Conservation (phyloP, 2,329 filamentous ascomycete species). For the Pseudogymnoascus sp. region DNA sequence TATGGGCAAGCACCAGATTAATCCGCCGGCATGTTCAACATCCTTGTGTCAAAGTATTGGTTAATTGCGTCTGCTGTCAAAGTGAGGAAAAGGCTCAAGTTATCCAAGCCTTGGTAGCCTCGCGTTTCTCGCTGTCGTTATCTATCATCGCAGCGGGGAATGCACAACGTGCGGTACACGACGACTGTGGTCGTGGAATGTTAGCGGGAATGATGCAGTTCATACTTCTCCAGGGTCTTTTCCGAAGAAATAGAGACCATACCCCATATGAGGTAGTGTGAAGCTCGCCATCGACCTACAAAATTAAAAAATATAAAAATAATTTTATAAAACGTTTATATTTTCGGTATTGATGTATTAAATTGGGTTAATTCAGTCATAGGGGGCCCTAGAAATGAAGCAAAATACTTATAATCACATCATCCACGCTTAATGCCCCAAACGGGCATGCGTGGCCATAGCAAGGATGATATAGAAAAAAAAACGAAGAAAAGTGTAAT, state of each 20-base stretch:
- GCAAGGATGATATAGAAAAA: neutral
- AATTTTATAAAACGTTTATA: too few relatives aligned
- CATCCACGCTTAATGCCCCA: neutral
- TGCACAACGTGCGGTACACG: neutral
- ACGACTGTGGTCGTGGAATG: neutral
- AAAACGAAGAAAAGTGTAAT: neutral
- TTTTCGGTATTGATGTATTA: too few relatives aligned
- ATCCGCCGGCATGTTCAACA: neutral
- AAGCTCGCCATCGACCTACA: neutral
- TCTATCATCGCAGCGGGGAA: neutral
- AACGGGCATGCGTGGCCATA: neutral
- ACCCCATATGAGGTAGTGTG: neutral
- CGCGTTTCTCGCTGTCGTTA: neutral
- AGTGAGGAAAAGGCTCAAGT: neutral
- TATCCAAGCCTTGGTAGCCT: neutral
- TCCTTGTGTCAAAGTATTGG: neutral
- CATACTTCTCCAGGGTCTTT: neutral
- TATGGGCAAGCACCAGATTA: neutral
- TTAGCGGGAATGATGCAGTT: neutral
- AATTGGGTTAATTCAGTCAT: too few relatives aligned
- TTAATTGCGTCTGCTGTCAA: neutral
- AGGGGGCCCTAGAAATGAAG: neutral
- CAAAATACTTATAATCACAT: neutral
- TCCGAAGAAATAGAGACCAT: neutral
- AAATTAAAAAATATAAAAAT: neutral